Base-by-base conservation (phyloP, 805 yeast species). In the Spathaspora girioi region DNA sequence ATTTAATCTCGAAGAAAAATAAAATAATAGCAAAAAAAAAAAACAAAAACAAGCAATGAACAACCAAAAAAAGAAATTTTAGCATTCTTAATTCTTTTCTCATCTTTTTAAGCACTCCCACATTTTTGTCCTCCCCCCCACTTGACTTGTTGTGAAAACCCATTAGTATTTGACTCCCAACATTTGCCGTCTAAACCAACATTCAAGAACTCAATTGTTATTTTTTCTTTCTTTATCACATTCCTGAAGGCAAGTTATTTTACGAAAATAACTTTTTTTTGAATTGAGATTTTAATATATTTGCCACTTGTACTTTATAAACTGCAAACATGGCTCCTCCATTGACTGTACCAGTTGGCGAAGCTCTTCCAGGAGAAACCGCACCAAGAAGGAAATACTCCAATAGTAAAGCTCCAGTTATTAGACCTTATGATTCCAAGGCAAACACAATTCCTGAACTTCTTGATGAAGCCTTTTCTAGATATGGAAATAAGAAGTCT, bases 361-460 rank as follows among this genome's bases (percentile, higher is more conserved):
- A 82, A 61, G 87, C 89, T 45, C 79, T 79, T 58, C 78, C 79
- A 15, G 89, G 89, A 54, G 94, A 88, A 69, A 86, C 94, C 32
- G 93, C 93, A 10, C 93, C 94, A 59, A 81, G 92, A 72, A 81
- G 91, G 72, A 83, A 78, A 60, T 71, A 71, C 52, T 70, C 80
- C 46, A 76, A 75, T 47, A 77, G 78, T 53, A 77, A 79, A 12
- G 79, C 67, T 0, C 72, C 86, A 6, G 62, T 86, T 45, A 67
- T 66, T 5, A 78, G 83, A 61, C 98, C 98, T 5, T 48, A 47
- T 2, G 89, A 83, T 53, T 77, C 79, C 54, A 81, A 81, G 49
- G 82, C 88, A 53, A 72, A 77, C 49, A 88, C 93, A 5, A 75
- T 90, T 19, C 87, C 83, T 56, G 96, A 89, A 55, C 84, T 77